Percentiles rank a stretch among this genome's conserved stretches.
Evolutionary conservation across 768 basidiomycete genomes (phyloP).

Genomic region (Pleurotus eryngii): DNA sequence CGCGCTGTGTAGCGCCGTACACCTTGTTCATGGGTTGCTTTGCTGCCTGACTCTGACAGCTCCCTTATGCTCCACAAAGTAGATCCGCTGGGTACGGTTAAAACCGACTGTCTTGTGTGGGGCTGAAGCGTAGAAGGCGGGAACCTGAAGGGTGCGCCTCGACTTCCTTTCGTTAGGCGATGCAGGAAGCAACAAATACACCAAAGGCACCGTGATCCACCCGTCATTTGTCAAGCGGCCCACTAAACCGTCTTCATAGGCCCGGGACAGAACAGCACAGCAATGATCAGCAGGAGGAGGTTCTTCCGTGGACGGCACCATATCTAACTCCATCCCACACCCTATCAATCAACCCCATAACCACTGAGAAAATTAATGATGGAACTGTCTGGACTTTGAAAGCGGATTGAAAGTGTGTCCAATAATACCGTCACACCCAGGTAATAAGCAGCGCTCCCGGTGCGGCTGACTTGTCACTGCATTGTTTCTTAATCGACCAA

Average conservation of each 20-base stretch:
- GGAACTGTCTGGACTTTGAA: background rate
- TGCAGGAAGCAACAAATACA: conserved; percentile 3
- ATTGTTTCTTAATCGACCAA: no score
- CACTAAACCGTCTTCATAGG: conserved; percentile 1
- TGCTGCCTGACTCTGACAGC: background rate
- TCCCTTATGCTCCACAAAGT: background rate
- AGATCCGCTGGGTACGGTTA: conserved; percentile 5
- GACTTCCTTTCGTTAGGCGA: background rate
- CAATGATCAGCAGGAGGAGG: conserved; percentile 5
- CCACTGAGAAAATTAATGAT: background rate
- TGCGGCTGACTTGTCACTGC: no score
- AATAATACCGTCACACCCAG: no score
- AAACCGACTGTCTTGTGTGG: background rate
- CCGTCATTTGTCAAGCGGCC: background rate
- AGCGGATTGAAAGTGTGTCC: no score
- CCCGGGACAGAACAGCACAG: background rate
- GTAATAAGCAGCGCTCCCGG: no score
- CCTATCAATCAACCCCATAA: conserved; percentile 2
- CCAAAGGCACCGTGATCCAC: background rate
- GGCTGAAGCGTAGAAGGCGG: background rate
- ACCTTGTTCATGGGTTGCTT: background rate
- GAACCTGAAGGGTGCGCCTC: background rate
- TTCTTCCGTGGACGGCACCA: conserved; percentile 6
- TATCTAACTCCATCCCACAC: background rate
- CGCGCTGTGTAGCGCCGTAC: background rate